A percentile compares a stretch with the other conserved stretches of the same genome.
Conservation (phyloP, 257 asterid species). For the Eucommia ulmoides region DNA sequence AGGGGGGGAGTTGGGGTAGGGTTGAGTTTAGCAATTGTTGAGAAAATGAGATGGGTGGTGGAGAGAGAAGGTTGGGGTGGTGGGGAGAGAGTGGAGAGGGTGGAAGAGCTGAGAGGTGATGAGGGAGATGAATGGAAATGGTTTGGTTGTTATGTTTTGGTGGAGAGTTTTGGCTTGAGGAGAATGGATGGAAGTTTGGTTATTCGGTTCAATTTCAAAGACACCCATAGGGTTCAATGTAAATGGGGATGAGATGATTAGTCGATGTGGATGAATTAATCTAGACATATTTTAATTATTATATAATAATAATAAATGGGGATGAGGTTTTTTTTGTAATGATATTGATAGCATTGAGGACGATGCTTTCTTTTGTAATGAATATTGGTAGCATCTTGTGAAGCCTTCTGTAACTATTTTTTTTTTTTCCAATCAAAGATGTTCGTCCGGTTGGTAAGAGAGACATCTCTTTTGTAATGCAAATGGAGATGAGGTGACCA, state of each 20-base stretch:
- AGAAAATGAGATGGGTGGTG: conserved; percentile 57
- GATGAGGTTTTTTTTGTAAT: too few relatives aligned
- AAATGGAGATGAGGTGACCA: too few relatives aligned
- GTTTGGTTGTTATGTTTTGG: conserved; percentile 66
- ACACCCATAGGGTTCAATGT: conserved; percentile 32
- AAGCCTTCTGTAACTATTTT: too few relatives aligned
- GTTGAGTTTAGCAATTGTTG: conserved; percentile 28
- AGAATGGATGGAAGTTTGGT: conserved; percentile 63
- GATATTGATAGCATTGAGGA: too few relatives aligned
- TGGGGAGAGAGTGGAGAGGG: conserved; percentile 38
- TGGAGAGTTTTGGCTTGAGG: conserved; percentile 66
- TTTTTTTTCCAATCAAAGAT: too few relatives aligned
- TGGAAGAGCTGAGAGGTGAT: conserved; percentile 27
- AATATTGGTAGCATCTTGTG: too few relatives aligned
- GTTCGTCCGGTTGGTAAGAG: too few relatives aligned
- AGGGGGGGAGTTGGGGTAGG: conserved; percentile 32
- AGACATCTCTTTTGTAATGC: too few relatives aligned
- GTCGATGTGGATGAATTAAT: too few relatives aligned
- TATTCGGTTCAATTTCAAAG: conserved; percentile 39
- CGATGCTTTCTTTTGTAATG: too few relatives aligned
- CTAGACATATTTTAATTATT: too few relatives aligned
- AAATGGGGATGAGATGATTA: conserved; percentile 68
- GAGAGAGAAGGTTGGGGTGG: conserved; percentile 71
- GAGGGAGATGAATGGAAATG: conserved; percentile 34
- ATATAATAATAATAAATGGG: too few relatives aligned